Evolutionary conservation across 345 rosid genomes (phyloP).

Genomic region (Brassica carinata): DNA sequence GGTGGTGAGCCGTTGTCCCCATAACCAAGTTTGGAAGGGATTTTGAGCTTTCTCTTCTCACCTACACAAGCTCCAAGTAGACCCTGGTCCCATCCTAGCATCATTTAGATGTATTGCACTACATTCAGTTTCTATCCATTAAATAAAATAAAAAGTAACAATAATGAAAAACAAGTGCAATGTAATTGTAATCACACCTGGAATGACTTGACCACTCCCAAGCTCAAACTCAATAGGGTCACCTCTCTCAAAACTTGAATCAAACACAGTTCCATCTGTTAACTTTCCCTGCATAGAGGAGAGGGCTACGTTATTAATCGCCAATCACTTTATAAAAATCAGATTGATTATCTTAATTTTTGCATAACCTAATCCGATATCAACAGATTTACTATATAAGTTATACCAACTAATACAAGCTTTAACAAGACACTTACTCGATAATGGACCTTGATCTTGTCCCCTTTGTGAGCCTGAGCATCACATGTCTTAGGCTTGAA

Average conservation of each 20-base stretch:
- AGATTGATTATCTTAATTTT: not conserved
- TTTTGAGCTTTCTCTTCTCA: constrained; percentile 91
- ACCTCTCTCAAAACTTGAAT: constrained; percentile 96
- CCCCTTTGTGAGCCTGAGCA: constrained; percentile 92
- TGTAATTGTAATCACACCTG: constrained; percentile 53
- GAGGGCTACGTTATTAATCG: not conserved
- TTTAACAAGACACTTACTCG: constrained; percentile 54
- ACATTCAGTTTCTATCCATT: not conserved
- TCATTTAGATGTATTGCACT: not conserved
- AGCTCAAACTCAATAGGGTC: constrained; percentile 97
- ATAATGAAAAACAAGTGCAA: not conserved
- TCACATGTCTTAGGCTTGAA: constrained; percentile 74
- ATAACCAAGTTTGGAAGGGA: constrained; percentile 93
- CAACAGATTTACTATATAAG: not conserved
- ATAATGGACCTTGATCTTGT: constrained; percentile 80
- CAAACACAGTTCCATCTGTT: constrained; percentile 92
- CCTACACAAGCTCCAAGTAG: constrained; percentile 84
- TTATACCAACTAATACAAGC: constrained; percentile 9
- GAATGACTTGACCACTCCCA: constrained; percentile 93
- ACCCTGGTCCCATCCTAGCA: constrained; percentile 98
- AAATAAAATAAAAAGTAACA: not conserved
- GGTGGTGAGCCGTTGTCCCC: constrained; percentile 94
- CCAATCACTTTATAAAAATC: not conserved
- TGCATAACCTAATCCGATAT: not conserved
- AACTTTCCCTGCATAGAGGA: constrained; percentile 68